Conservation (phyloP, 2,329 filamentous ascomycete genomes). For the Paraconiothyrium brasiliense region DNA sequence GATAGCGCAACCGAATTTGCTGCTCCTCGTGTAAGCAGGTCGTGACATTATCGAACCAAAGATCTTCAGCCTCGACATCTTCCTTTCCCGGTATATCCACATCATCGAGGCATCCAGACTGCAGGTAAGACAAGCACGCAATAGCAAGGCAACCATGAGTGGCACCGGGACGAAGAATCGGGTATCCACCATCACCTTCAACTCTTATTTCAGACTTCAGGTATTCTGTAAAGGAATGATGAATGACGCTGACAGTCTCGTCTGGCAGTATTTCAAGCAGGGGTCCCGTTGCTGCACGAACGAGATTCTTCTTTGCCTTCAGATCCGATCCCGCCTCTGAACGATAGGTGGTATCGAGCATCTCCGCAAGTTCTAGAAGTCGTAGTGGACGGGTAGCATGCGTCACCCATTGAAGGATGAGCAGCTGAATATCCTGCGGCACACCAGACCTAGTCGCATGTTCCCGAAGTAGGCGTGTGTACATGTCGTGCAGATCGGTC, state of each 20-base stretch:
- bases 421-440: slow-evolving; percentile 42
- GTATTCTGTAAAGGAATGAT: slow-evolving; percentile 62
- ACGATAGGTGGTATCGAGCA: slow-evolving; percentile 26
- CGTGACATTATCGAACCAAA: background rate
- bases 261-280: slow-evolving; percentile 58
- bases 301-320: slow-evolving; percentile 44
- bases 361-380: slow-evolving; percentile 54
- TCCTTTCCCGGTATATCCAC: background rate
- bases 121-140: slow-evolving; percentile 25
- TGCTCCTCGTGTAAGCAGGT: slow-evolving; percentile 1
- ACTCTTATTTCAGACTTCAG: slow-evolving; percentile 34
- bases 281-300: slow-evolving; percentile 52
- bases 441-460: slow-evolving; percentile 47
- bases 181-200: slow-evolving; percentile 13
- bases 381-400: slow-evolving; percentile 55
- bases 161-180: slow-evolving; percentile 15
- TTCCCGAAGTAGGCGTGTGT: slow-evolving; percentile 50
- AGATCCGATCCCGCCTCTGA: slow-evolving; percentile 21
- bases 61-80: background rate
- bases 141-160: slow-evolving; percentile 25
- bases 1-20: slow-evolving; percentile 10
- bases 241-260: slow-evolving; percentile 56
- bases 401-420: slow-evolving; percentile 55
- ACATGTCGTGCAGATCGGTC: slow-evolving; percentile 52
- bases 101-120: slow-evolving; percentile 20